Percentiles rank a stretch among this genome's conserved stretches.
These are phyloP conservation scores for Yarrowia osloensis DNA, from an alignment of 805 yeast genomes.

Conservation along the genomic window DNA sequence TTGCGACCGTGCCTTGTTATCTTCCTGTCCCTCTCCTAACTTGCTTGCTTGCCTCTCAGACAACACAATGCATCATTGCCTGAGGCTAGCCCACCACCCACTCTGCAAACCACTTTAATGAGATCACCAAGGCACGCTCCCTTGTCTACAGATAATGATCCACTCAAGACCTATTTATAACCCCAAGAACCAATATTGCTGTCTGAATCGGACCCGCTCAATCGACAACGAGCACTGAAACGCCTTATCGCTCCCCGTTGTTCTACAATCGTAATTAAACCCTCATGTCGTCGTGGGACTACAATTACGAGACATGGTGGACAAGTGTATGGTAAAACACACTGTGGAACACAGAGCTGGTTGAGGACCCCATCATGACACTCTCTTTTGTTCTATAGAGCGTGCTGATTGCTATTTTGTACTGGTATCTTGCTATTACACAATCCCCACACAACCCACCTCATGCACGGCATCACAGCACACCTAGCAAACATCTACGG, in stretches of 20 bases:
- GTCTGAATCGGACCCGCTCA: not conserved
- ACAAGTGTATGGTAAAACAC: too few relatives aligned
- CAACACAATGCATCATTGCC: too few relatives aligned
- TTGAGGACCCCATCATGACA: too few relatives aligned
- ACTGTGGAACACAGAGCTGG: too few relatives aligned
- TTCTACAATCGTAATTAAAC: not conserved
- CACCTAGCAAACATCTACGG: not conserved
- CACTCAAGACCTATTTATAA: not conserved
- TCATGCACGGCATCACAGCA: not conserved
- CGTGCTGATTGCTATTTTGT: too few relatives aligned
- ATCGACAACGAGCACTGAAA: not conserved
- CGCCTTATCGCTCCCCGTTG: not conserved
- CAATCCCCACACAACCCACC: too few relatives aligned
- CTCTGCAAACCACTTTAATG: not conserved
- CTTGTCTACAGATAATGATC: not conserved
- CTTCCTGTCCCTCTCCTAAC: too few relatives aligned
- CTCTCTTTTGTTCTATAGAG: too few relatives aligned
- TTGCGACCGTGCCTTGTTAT: too few relatives aligned
- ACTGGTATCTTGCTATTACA: not conserved
- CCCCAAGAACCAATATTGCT: not conserved
- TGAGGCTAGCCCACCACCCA: too few relatives aligned
- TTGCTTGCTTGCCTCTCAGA: too few relatives aligned
- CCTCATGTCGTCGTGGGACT: not conserved
- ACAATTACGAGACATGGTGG: too few relatives aligned
- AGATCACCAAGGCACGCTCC: not conserved